Evolutionary conservation across 73 alveolate species (phyloP).

Genomic region (Symbiodinium pilosum): DNA sequence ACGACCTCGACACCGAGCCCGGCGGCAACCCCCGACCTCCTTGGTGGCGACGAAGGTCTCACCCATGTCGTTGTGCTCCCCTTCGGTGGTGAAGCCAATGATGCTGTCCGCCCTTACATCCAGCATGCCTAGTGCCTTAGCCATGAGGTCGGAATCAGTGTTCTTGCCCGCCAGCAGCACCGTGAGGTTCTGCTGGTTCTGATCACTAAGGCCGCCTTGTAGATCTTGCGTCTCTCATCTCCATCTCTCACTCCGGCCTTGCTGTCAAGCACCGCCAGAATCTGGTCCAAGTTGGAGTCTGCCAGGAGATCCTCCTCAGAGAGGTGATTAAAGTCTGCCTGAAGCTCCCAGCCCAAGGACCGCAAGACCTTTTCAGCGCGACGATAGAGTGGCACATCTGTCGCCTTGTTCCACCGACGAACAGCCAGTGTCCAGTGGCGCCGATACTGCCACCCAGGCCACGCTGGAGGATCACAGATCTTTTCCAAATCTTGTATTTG

Average conservation of each 20-base stretch:
- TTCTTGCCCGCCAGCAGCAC: not conserved
- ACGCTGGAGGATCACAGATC: conserved; percentile 14
- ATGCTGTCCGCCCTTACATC: conserved; percentile 21
- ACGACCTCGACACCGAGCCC: not conserved
- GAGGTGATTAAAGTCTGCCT: conserved; percentile 32
- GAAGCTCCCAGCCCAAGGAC: conserved; percentile 29
- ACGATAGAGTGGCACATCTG: not conserved
- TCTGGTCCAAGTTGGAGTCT: not conserved
- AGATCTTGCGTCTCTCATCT: conserved; percentile 14
- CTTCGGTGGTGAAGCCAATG: not conserved
- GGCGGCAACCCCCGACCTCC: not conserved
- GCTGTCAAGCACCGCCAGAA: not conserved
- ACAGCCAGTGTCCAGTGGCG: not conserved
- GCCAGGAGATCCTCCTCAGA: not conserved
- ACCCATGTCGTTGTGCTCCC: not conserved
- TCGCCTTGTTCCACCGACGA: conserved; percentile 29
- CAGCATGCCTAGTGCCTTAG: not conserved
- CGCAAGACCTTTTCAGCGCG: conserved; percentile 5
- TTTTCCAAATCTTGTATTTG: no score
- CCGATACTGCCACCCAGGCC: conserved; percentile 60
- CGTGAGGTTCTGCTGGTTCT: conserved; percentile 16
- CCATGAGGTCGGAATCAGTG: not conserved
- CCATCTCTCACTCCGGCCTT: conserved; percentile 30
- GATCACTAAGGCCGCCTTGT: not conserved
- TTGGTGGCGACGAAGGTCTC: not conserved